Evolutionary conservation across 2,329 filamentous ascomycete species (phyloP).

Genomic region (Beauveria bassiana): DNA sequence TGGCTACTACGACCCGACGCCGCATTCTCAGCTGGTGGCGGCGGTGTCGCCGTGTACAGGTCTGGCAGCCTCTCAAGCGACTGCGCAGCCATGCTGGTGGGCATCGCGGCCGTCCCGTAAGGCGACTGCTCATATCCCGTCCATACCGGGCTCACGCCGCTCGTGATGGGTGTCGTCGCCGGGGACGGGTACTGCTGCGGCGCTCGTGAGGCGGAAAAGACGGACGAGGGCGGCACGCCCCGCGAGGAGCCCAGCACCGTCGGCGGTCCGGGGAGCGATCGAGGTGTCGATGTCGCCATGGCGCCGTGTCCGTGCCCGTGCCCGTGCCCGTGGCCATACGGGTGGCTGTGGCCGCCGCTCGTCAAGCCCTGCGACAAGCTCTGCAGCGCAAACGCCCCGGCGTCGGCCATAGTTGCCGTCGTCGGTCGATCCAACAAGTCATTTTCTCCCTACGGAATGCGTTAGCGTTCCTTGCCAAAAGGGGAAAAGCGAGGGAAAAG

Average conservation of each 20-base stretch:
- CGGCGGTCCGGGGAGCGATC: constrained; percentile 1
- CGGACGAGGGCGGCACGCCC: neutral
- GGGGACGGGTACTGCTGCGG: constrained; percentile 1
- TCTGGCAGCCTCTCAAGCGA: constrained; percentile 2
- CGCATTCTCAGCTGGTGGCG: neutral
- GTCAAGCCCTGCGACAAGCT: constrained; percentile 5
- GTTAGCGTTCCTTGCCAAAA: neutral
- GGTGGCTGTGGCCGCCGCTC: neutral
- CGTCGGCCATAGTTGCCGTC: neutral
- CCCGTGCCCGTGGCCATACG: neutral
- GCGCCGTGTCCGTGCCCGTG: neutral
- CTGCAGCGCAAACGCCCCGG: constrained; percentile 7
- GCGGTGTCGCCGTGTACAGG: neutral
- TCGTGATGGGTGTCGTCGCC: neutral
- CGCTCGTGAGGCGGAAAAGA: neutral
- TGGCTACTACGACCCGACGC: neutral
- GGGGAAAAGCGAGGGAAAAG: too few relatives aligned
- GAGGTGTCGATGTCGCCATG: neutral
- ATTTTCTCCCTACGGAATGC: neutral
- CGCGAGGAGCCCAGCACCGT: constrained; percentile 2
- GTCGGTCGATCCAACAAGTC: constrained; percentile 1
- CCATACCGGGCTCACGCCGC: constrained; percentile 4
- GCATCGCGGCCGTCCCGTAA: neutral
- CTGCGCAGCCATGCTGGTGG: neutral
- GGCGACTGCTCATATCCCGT: neutral